These are phyloP conservation scores for Fragosphaeria purpurea DNA, from an alignment of 2,329 filamentous ascomycete genomes.

Conservation along the genomic window DNA sequence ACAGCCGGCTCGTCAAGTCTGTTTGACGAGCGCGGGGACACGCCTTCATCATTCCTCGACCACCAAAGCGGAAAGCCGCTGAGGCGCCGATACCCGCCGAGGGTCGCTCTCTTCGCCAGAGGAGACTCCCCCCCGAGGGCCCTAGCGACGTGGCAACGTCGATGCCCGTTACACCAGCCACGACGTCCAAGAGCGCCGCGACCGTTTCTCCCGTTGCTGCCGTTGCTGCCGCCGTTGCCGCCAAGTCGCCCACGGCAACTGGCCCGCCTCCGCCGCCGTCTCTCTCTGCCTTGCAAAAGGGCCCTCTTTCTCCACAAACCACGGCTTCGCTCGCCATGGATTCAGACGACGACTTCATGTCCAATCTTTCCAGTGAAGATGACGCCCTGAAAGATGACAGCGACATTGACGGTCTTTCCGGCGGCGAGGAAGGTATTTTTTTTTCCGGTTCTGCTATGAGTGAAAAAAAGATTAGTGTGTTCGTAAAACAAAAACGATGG, in stretches of 20 bases:
- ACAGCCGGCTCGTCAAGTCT: constrained; percentile 12
- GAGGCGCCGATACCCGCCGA: constrained; percentile 49
- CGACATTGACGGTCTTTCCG: constrained; percentile 56
- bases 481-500: too few relatives aligned
- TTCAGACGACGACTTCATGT: constrained; percentile 92
- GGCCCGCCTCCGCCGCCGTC: not conserved
- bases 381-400: constrained; percentile 68
- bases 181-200: not conserved
- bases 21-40: constrained; percentile 14
- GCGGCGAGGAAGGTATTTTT: constrained; percentile 34
- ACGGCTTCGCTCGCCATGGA: constrained; percentile 62
- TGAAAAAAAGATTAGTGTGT: too few relatives aligned
- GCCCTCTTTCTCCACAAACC: constrained; percentile 25
- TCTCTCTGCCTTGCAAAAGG: constrained; percentile 2
- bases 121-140: constrained; percentile 46
- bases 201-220: too few relatives aligned
- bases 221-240: not conserved
- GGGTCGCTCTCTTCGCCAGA: constrained; percentile 33
- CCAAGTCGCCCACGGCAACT: not conserved
- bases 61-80: constrained; percentile 54
- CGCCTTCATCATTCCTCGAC: constrained; percentile 45
- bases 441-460: not conserved
- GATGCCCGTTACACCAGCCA: constrained; percentile 17
- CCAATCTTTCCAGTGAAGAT: constrained; percentile 66
- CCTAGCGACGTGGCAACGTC: constrained; percentile 37